Evolutionary conservation across 352 stramenopile genomes (phyloP).

Genomic region (Pythium inflatum): DNA sequence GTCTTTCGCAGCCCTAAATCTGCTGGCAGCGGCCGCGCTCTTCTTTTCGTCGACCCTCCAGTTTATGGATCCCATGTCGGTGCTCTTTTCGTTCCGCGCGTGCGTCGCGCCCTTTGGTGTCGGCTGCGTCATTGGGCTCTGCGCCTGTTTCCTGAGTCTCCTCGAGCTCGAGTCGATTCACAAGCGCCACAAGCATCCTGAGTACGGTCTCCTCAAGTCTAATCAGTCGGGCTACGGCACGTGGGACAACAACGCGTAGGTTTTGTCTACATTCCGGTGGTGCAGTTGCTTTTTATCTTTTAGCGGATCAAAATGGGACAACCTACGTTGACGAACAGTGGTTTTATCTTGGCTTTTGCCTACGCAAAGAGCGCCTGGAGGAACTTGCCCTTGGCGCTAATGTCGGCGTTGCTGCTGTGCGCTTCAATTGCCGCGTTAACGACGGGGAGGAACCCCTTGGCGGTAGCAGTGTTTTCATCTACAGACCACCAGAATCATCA

Average conservation of each 20-base stretch:
- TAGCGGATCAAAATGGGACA: neutral
- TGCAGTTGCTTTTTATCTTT: neutral
- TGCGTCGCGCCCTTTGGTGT: slow-evolving; percentile 76
- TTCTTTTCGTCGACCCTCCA: slow-evolving; percentile 83
- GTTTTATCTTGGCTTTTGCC: no score
- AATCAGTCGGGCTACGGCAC: slow-evolving; percentile 49
- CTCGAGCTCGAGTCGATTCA: slow-evolving; percentile 80
- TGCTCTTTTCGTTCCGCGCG: slow-evolving; percentile 72
- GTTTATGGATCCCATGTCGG: slow-evolving; percentile 83
- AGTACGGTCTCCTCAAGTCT: slow-evolving; percentile 78
- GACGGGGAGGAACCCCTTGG: slow-evolving; percentile 49
- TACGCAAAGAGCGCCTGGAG: slow-evolving; percentile 60
- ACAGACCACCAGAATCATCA: neutral
- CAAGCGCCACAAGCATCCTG: slow-evolving; percentile 79
- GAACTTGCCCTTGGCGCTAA: slow-evolving; percentile 72
- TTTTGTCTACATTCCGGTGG: neutral
- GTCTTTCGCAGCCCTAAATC: slow-evolving; percentile 46
- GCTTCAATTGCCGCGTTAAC: slow-evolving; percentile 50
- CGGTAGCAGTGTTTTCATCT: slow-evolving; percentile 65
- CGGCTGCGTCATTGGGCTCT: slow-evolving; percentile 68
- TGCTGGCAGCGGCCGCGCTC: slow-evolving; percentile 67
- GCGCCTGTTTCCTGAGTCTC: slow-evolving; percentile 69
- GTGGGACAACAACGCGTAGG: slow-evolving; percentile 24
- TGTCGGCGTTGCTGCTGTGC: slow-evolving; percentile 59
- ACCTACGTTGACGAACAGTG: neutral